Evolutionary conservation across 2,329 filamentous ascomycete species (phyloP), one percentile per base, ranked within the genome.

Genomic region (Venturia aucupariae): DNA sequence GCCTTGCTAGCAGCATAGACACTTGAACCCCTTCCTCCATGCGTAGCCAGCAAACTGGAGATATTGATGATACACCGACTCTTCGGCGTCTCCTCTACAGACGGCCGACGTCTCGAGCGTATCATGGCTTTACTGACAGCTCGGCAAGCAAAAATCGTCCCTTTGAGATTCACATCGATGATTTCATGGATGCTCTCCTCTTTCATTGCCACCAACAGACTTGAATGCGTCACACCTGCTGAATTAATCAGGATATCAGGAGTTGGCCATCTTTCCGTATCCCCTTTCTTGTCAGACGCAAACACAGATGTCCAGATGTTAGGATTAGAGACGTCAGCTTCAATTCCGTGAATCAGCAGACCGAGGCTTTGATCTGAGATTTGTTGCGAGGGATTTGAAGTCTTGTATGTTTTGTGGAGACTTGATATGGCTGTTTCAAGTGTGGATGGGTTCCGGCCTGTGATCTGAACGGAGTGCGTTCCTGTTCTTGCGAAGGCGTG

Each of bases 1-100:
- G 91, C 90, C 73, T 96, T 96, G 54, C 87, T 87, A 8, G 90
- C 89, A 6, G 88, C 86, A 72, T 94, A 94, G 0, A 86, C 84
- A 4, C 87, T 83, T 15, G 88, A 86, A 7, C 92, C 92, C 1
- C 79, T 79, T 0, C 87, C 89, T 0, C 86, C 88, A 65, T 87
- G 86, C 1, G 81, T 72, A 0, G 86, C 91, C 57, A 96, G 81
- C 38, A 95, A 77, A 60, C 89, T 93, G 0, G 89, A 86, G 27
- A 96, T 78, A 71, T 96, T 96, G 74, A 96, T 86, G 67, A 96
- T 92, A 71, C 85, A 90, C 68, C 19, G 1, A 70, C 70, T 32
- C 10, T 30, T 57, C 27, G 11, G 10, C 4, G 27, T 32, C 27
- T 57, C 2, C 5, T 8, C 30, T 32, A 8, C 30, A 15, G 51